These are phyloP conservation scores for Margaritispora aquatica DNA, from an alignment of 495 filamentous ascomycete species.

Conservation along the genomic window DNA sequence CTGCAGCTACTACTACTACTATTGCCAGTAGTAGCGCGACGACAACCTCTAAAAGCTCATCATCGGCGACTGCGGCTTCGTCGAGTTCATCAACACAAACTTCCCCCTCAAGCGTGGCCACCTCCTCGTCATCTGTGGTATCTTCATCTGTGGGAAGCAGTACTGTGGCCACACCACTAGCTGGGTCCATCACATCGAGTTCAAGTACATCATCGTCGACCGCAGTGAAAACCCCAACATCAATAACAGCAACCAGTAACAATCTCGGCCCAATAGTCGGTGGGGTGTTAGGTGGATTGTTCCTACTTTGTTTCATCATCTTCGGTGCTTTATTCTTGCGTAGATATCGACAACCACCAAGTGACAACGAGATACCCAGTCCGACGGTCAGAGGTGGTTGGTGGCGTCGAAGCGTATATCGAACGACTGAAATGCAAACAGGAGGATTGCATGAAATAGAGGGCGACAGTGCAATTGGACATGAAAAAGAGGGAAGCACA, in stretches of 20 bases:
- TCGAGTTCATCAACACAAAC: neutral
- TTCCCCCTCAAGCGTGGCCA: neutral
- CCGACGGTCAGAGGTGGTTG: neutral
- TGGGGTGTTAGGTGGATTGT: neutral
- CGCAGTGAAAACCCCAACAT: neutral
- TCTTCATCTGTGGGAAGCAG: neutral
- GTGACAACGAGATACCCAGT: neutral
- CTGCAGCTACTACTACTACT: neutral
- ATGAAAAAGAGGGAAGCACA: neutral
- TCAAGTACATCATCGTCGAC: neutral
- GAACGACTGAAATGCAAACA: neutral
- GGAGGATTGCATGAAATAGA: neutral
- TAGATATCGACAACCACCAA: neutral
- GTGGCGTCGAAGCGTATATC: neutral
- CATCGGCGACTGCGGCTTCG: neutral
- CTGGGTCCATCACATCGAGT: neutral
- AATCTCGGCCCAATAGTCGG: constrained; percentile 4
- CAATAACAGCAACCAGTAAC: neutral
- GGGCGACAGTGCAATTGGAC: neutral
- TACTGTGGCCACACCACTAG: neutral
- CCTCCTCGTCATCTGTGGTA: neutral
- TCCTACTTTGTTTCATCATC: neutral
- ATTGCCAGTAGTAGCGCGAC: neutral
- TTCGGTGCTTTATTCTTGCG: neutral
- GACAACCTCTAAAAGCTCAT: neutral